Percentiles rank a stretch among this genome's conserved stretches.
phyloP scores from a whole-genome alignment of 2,329 filamentous ascomycete species.

The Cladorrhinum sp. region DNA sequence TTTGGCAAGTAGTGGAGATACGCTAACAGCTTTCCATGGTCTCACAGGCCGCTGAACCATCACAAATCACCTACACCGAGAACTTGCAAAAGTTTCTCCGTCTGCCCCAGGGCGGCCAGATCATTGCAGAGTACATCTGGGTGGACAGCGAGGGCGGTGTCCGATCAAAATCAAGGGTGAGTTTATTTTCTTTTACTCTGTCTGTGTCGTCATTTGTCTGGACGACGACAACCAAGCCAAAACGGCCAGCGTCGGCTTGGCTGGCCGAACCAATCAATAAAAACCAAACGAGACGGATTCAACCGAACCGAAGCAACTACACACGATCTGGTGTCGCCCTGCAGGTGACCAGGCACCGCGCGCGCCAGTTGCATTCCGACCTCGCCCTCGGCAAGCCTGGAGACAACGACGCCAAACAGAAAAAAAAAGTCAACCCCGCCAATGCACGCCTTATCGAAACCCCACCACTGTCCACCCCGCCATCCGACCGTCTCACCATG shows the following conservation, averaged over 20 bases:
- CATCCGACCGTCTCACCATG: constrained; percentile 1
- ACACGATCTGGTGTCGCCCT: neutral
- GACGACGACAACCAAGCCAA: neutral
- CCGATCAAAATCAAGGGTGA: constrained; percentile 94
- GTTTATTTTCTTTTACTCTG: constrained; percentile 36
- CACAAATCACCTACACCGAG: constrained; percentile 17
- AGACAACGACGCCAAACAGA: neutral
- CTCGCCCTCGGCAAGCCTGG: constrained; percentile 4
- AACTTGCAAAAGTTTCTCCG: constrained; percentile 15
- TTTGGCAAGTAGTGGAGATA: too few species aligned
- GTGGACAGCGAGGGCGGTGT: constrained; percentile 79
- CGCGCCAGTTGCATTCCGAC: constrained; percentile 6
- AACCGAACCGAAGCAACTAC: neutral
- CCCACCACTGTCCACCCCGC: neutral
- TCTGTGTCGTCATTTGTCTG: constrained; percentile 9
- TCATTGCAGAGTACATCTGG: constrained; percentile 98
- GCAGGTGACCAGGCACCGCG: neutral
- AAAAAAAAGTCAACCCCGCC: neutral
- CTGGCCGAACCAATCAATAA: constrained; percentile 1
- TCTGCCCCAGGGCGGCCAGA: constrained; percentile 67
- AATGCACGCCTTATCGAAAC: constrained; percentile 2
- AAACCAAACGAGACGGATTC: neutral
- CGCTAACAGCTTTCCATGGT: neutral
- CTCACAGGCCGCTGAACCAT: constrained; percentile 6
- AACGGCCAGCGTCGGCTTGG: neutral